Base-by-base conservation (phyloP, 148 eudicot genomes). In the Selenicereus undatus region DNA sequence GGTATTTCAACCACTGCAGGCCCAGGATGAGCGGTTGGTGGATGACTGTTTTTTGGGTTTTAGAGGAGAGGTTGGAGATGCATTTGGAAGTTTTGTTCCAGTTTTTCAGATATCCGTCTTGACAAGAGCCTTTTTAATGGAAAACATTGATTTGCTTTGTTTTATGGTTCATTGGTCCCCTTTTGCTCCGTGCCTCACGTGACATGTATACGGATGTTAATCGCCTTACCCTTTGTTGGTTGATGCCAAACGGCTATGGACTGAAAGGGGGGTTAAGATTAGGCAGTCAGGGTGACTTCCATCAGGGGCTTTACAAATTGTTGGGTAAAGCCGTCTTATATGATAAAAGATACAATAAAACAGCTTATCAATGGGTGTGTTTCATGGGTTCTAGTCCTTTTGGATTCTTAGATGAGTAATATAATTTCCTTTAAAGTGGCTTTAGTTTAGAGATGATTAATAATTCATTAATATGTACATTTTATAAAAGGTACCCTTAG, bases 11-110 rank as follows among this genome's bases (percentile, higher is more conserved):
- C 12, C 18, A 52, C 35, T 11, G 11, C 42, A 17, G 45, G 35
- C 20, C 21, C 42, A 17, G 45, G 35, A 50, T 62, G 5, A 74
- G 27, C 42, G n/a, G 68, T 18, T 68, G 51, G 75, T 24, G 75
- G 70, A 29, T 48, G 16, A n/a, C 62, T 12, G 16, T 64, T 80
- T 74, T 80, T 73, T 18, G 62, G 27, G 74, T 43, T 45, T 13
- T 18, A 16, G 83, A 24, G 74, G 45, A 71, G 76, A 45, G 43
- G n/a, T 73, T n/a, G 76, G 29, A 11, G n/a, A 3, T 73, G n/a
- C 5, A 16, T 27, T 73, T 24, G 76, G 30, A 43, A 42, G 27
- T 73, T 73, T 43, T 43, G 54, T 43, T 71, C 51, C 13, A 17
- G 17, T 71, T 36, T 73, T 43, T 11, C 43, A 13, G 71, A 27